Evolutionary conservation across 331 rosid genomes (phyloP), one percentile per base, ranked within the genome.

Genomic region (Erythrophleum ivorense): DNA sequence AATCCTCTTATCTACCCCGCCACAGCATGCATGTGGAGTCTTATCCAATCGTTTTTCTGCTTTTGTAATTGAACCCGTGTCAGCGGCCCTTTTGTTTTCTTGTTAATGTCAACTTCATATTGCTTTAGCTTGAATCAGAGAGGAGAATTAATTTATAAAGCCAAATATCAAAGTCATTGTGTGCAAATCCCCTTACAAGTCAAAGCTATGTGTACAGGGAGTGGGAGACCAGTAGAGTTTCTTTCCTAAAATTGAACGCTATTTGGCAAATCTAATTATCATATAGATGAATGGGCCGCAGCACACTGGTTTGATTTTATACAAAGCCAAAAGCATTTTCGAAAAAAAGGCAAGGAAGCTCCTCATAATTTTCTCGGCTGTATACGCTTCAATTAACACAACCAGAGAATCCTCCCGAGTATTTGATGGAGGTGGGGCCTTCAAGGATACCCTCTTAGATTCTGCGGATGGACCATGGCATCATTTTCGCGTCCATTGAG

Each of bases 381-480:
- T 15, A 16, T 67, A 16, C 21, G 52, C 31, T 67, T 18, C 52
- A 8, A 67, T 67, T 4, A 8, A 18, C 72, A 38, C 52, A 67
- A 67, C 40, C 72, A 0, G 29, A 40, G 52, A 67, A 67, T 67
- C 29, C 1, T 40, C 72, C 0, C 0, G 16, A 33, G 63, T 46
- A 71, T 52, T 79, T 48, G 71, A 70, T 48, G 55, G 41, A 18
- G 58, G 69, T 72, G 78, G 80, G 75, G 76, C 14, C 62, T 64
- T 11, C 57, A 64, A 21, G 57, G 40, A 46, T 48, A 9, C 36
- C 50, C 62, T 9, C 57, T 75, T 66, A 29, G 80, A 81, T 65
- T 65, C 63, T 75, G 60, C 36, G 48, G 52, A 24, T 72, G 29
- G 29, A 24, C 29, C 29, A 24, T 24, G 75, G 34, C 64, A 40